A percentile compares a stretch with the other conserved stretches of the same genome.
phyloP scores from a whole-genome alignment of 768 basidiomycete species.

The Stropharia rugosoannulata region DNA sequence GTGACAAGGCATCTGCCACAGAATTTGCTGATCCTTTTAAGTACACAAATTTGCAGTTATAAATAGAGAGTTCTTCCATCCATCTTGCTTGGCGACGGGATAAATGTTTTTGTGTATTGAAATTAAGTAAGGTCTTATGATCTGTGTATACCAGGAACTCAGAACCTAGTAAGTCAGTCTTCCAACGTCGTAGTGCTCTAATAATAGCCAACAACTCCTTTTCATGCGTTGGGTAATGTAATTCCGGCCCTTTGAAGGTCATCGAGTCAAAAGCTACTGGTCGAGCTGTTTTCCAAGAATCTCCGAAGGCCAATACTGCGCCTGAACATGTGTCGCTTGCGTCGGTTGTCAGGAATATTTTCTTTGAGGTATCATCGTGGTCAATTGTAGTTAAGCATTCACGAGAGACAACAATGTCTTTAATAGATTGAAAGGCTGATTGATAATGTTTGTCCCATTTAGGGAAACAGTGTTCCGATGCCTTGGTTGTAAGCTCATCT shows the following conservation, averaged over 20 bases:
- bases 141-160: not conserved
- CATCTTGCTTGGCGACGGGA: not conserved
- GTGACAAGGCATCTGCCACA: not conserved
- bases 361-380: too few relatives aligned
- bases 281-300: not conserved
- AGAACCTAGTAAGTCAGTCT: not conserved
- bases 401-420: too few relatives aligned
- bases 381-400: too few relatives aligned
- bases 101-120: not conserved
- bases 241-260: not conserved
- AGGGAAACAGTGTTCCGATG: too few relatives aligned
- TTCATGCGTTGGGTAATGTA: not conserved
- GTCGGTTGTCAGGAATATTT: not conserved
- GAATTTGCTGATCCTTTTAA: not conserved
- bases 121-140: not conserved
- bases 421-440: too few relatives aligned
- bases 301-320: not conserved
- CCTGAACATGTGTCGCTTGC: not conserved
- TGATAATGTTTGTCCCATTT: too few relatives aligned
- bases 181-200: not conserved
- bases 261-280: not conserved
- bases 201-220: not conserved
- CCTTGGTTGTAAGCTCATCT: too few relatives aligned
- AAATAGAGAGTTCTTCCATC: not conserved
- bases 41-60: not conserved